These are phyloP conservation scores for Gyrodon lividus DNA, from an alignment of 768 basidiomycete species.

Conservation along the genomic window DNA sequence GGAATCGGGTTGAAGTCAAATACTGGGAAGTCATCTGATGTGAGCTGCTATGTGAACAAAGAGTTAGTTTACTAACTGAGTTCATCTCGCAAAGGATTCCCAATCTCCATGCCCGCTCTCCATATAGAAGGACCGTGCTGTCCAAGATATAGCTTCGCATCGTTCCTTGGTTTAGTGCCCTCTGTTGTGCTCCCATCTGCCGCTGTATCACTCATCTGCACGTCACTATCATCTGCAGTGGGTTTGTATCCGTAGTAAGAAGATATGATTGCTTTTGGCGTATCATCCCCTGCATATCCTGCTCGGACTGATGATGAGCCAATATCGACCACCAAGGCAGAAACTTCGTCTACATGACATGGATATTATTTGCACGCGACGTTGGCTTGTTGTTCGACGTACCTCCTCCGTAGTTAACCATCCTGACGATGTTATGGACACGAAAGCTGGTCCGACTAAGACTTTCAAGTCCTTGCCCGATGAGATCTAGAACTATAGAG, in stretches of 20 bases:
- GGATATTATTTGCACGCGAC: background rate
- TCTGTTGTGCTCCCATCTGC: constrained; percentile 30
- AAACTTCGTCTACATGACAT: constrained; percentile 80
- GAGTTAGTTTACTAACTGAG: constrained; percentile 57
- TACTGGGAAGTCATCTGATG: constrained; percentile 41
- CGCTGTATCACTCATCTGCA: constrained; percentile 42
- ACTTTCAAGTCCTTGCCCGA: background rate
- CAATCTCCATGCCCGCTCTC: constrained; percentile 87
- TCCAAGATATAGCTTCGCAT: constrained; percentile 72
- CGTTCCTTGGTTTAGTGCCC: constrained; percentile 37
- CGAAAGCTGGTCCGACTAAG: background rate
- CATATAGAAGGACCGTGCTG: constrained; percentile 88
- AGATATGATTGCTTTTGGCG: constrained; percentile 89
- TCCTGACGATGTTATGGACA: constrained; percentile 25
- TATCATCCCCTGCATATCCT: constrained; percentile 97
- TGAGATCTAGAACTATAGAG: background rate
- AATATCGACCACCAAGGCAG: constrained; percentile 93
- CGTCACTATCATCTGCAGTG: constrained; percentile 30
- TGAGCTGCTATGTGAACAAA: constrained; percentile 1
- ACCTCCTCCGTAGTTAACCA: constrained; percentile 92
- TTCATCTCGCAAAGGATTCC: constrained; percentile 80
- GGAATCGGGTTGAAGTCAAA: constrained; percentile 74
- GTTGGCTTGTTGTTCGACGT: constrained; percentile 23
- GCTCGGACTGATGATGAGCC: constrained; percentile 88
- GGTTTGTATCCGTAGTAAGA: constrained; percentile 81